Percentiles rank a stretch among this genome's conserved stretches.
phyloP scores from a whole-genome alignment of 2,329 filamentous ascomycete species.

The Verticillium dahliae region DNA sequence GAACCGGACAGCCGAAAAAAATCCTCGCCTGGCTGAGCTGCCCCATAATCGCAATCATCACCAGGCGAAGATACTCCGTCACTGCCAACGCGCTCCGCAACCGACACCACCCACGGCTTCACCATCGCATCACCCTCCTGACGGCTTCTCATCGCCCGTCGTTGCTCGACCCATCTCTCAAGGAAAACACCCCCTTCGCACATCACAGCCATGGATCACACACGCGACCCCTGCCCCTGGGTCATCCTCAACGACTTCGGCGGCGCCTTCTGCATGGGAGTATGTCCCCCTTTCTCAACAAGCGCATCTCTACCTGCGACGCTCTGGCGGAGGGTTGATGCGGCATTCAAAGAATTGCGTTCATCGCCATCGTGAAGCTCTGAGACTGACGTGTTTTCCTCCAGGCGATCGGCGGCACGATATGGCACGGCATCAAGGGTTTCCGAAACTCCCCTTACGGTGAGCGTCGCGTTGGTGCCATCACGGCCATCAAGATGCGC shows the following conservation, averaged over 20 bases:
- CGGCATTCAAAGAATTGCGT: too few relatives aligned
- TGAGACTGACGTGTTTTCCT: not conserved
- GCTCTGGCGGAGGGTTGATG: too few relatives aligned
- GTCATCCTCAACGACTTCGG: slow-evolving; percentile 96
- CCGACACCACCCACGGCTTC: not conserved
- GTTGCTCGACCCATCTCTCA: not conserved
- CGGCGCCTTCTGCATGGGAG: slow-evolving; percentile 93
- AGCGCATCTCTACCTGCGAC: too few relatives aligned
- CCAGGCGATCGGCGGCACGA: slow-evolving; percentile 69
- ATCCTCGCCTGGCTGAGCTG: not conserved
- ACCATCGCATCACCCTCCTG: not conserved
- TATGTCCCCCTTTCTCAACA: slow-evolving; percentile 38
- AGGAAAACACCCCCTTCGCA: not conserved
- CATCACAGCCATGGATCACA: slow-evolving; percentile 72
- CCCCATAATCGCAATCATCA: not conserved
- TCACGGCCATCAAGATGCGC: slow-evolving; percentile 96
- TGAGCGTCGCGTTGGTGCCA: slow-evolving; percentile 88
- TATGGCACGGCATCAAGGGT: slow-evolving; percentile 97
- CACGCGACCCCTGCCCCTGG: slow-evolving; percentile 93
- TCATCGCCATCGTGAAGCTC: too few relatives aligned
- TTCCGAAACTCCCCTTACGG: slow-evolving; percentile 86
- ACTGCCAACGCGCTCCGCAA: not conserved
- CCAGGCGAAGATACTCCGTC: not conserved
- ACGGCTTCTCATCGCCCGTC: not conserved
- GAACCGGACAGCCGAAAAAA: not conserved